phyloP scores from a whole-genome alignment of 208 protist species.

The Acanthamoeba quina region DNA sequence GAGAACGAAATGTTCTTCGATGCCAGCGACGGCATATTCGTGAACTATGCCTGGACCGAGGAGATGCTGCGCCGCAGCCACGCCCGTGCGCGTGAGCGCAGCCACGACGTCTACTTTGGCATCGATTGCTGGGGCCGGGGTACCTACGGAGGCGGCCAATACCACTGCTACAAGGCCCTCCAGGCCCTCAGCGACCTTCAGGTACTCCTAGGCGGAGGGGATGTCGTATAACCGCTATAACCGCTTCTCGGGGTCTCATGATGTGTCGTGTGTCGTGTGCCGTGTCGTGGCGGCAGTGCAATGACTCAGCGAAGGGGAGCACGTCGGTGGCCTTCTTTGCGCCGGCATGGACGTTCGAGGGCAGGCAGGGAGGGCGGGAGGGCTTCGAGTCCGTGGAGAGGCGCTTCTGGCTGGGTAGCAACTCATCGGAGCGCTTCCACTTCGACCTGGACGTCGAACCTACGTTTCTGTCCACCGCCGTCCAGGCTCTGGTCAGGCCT shows the following conservation, averaged over 20 bases:
- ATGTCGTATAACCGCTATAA: too few species aligned
- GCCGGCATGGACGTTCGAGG: constrained; percentile 92
- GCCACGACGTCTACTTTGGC: constrained; percentile 90
- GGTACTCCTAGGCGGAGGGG: too few species aligned
- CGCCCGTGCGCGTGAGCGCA: constrained; percentile 46
- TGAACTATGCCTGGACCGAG: constrained; percentile 89
- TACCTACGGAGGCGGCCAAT: constrained; percentile 90
- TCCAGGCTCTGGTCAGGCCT: neutral
- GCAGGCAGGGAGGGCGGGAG: constrained; percentile 45
- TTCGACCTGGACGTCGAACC: constrained; percentile 10
- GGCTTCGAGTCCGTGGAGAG: constrained; percentile 57
- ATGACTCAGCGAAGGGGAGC: neutral
- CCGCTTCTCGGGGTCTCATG: too few species aligned
- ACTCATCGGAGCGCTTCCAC: constrained; percentile 17
- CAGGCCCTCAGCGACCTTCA: constrained; percentile 60
- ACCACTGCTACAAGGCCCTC: constrained; percentile 88
- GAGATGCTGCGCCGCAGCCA: constrained; percentile 10
- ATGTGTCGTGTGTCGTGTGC: too few species aligned
- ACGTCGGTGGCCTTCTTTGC: constrained; percentile 93
- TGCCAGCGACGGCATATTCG: constrained; percentile 91
- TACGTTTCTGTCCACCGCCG: neutral
- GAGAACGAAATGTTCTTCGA: constrained; percentile 93
- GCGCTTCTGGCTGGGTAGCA: constrained; percentile 65
- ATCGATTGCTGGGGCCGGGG: constrained; percentile 93
- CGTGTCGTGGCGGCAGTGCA: too few species aligned